Evolutionary conservation across 345 rosid species (phyloP).

Genomic region (Abelmoschus esculentus): DNA sequence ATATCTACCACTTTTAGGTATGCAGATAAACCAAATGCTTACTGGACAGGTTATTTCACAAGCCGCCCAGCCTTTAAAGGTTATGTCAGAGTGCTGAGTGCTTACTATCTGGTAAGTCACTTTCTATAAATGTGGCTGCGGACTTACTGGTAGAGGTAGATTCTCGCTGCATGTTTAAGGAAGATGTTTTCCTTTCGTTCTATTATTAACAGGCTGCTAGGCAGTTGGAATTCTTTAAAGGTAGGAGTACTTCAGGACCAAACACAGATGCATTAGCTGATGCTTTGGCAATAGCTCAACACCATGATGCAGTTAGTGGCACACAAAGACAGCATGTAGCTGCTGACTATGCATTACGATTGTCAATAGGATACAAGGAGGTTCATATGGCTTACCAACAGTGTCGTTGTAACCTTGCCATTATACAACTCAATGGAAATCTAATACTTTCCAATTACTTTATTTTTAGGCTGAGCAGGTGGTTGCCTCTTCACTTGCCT

Average conservation of each 20-base stretch:
- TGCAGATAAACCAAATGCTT: conserved; percentile 86
- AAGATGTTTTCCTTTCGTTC: conserved; percentile 1
- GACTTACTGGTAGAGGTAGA: neutral
- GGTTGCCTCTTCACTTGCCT: conserved; percentile 73
- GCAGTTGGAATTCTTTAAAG: conserved; percentile 78
- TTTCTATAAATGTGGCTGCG: conserved; percentile 2
- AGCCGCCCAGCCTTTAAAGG: conserved; percentile 84
- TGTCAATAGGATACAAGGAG: conserved; percentile 78
- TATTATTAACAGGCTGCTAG: conserved; percentile 55
- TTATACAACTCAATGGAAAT: neutral
- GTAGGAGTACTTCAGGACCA: conserved; percentile 53
- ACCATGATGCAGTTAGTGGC: conserved; percentile 98
- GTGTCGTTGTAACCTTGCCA: neutral
- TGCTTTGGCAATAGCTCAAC: conserved; percentile 91
- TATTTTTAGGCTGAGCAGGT: conserved; percentile 63
- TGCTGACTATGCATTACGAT: conserved; percentile 85
- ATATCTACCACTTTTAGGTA: conserved; percentile 40
- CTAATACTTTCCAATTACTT: conserved; percentile 11
- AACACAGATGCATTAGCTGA: conserved; percentile 63
- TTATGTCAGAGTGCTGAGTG: conserved; percentile 73
- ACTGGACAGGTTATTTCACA: conserved; percentile 96
- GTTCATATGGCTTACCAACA: conserved; percentile 28
- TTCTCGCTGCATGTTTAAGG: neutral
- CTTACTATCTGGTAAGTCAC: conserved; percentile 64
- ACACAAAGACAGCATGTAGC: conserved; percentile 94